Percentiles rank a stretch among this genome's conserved stretches.
These are phyloP conservation scores for Chimonanthus salicifolius DNA, from an alignment of 164 flowering plant species.

Conservation along the genomic window DNA sequence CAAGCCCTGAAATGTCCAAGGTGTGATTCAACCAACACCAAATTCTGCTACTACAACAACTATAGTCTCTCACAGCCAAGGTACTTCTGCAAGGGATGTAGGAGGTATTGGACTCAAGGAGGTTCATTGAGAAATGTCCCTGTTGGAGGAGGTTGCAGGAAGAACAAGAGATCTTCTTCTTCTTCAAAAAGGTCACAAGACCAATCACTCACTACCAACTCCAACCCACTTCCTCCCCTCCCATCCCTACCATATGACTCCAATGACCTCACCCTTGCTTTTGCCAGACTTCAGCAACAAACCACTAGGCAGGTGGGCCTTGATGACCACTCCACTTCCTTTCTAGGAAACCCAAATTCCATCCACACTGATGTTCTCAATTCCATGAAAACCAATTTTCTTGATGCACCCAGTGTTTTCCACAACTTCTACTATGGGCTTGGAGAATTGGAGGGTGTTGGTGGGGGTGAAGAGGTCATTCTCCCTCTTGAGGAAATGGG, in stretches of 20 bases:
- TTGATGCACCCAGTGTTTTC: slow-evolving; percentile 30
- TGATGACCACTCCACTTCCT: slow-evolving; percentile 26
- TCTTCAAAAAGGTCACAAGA: slow-evolving; percentile 38
- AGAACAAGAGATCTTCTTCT: slow-evolving; percentile 64
- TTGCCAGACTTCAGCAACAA: slow-evolving; percentile 58
- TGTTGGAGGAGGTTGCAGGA: slow-evolving; percentile 95
- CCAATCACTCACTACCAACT: slow-evolving; percentile 28
- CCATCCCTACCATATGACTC: slow-evolving; percentile 37
- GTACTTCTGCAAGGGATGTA: slow-evolving; percentile 87
- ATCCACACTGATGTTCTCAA: slow-evolving; percentile 21
- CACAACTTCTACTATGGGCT: slow-evolving; percentile 44
- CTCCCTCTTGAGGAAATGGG: slow-evolving; percentile 30
- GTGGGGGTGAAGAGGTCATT: slow-evolving; percentile 20
- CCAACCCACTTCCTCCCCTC: slow-evolving; percentile 17
- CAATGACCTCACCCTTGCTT: slow-evolving; percentile 59
- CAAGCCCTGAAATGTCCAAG: slow-evolving; percentile 87
- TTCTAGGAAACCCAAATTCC: slow-evolving; percentile 28
- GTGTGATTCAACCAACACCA: slow-evolving; percentile 87
- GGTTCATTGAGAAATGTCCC: slow-evolving; percentile 93
- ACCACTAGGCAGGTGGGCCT: slow-evolving; percentile 37
- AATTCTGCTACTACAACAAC: slow-evolving; percentile 97
- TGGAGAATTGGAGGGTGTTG: slow-evolving; percentile 25
- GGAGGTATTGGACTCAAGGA: slow-evolving; percentile 97
- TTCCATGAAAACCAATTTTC: slow-evolving; percentile 35
- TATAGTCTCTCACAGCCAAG: slow-evolving; percentile 93